These are phyloP conservation scores for Penicillium goetzii DNA, from an alignment of 495 filamentous ascomycete species.

Conservation along the genomic window DNA sequence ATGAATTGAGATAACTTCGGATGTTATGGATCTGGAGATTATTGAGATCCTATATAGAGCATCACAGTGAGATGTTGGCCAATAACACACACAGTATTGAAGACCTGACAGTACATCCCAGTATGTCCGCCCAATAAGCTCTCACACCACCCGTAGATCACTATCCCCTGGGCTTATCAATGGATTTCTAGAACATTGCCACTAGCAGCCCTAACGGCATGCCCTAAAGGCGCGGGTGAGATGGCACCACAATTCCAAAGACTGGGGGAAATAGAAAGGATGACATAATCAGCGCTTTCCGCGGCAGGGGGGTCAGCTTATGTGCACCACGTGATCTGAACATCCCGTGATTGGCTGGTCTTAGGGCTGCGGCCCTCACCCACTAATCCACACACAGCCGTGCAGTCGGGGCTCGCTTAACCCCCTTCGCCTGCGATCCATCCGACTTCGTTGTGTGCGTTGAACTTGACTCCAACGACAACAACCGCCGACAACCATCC, in stretches of 20 bases:
- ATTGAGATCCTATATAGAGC: not conserved
- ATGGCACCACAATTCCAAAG: slow-evolving; percentile 19
- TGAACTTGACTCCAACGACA: slow-evolving; percentile 52
- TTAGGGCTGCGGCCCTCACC: slow-evolving; percentile 51
- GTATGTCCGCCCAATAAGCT: not conserved
- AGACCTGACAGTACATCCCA: not conserved
- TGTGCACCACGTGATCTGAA: slow-evolving; percentile 30
- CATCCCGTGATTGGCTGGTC: slow-evolving; percentile 26
- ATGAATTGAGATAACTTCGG: not conserved
- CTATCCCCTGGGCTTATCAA: slow-evolving; percentile 1
- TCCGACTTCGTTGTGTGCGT: slow-evolving; percentile 54
- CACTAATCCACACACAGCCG: slow-evolving; percentile 44
- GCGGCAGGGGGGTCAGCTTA: not conserved
- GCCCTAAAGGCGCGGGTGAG: slow-evolving; percentile 22
- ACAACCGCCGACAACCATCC: slow-evolving; percentile 56
- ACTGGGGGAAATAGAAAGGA: slow-evolving; percentile 10
- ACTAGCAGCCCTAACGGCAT: slow-evolving; percentile 29
- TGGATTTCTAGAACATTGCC: slow-evolving; percentile 26
- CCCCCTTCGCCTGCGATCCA: slow-evolving; percentile 43
- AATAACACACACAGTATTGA: not conserved
- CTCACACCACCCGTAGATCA: not conserved
- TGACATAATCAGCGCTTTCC: slow-evolving; percentile 17
- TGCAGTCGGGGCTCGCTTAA: slow-evolving; percentile 42
- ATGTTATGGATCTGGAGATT: not conserved
- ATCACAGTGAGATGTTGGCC: not conserved